These are phyloP conservation scores for Yarrowia deformans DNA, from an alignment of 805 yeast genomes.

Conservation along the genomic window DNA sequence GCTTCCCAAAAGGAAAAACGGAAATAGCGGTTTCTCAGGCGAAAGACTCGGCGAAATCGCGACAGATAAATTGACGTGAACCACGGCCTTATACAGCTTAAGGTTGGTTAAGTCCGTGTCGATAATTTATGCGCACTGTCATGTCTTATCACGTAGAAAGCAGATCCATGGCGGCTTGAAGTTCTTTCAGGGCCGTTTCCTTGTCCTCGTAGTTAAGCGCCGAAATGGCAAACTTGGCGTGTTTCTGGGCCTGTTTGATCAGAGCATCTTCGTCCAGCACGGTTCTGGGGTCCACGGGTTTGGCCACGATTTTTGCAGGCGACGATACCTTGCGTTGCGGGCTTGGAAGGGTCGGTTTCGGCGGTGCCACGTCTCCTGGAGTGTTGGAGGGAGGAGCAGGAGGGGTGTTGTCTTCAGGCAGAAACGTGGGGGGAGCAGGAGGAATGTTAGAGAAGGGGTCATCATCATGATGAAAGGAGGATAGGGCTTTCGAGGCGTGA, in stretches of 20 bases:
- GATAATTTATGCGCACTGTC: no score
- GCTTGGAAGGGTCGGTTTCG: slow-evolving; percentile 39
- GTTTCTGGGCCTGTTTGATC: slow-evolving; percentile 60
- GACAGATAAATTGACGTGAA: not conserved
- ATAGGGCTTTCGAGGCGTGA: slow-evolving; percentile 1
- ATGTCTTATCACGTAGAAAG: slow-evolving; percentile 38
- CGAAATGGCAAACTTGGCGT: slow-evolving; percentile 74
- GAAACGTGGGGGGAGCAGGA: slow-evolving; percentile 19
- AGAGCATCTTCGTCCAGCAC: slow-evolving; percentile 51
- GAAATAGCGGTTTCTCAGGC: not conserved
- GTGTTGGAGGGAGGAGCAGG: slow-evolving; percentile 36
- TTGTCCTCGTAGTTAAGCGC: slow-evolving; percentile 75
- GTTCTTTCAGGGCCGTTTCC: slow-evolving; percentile 66
- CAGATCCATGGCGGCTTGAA: slow-evolving; percentile 57
- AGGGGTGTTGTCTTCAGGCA: slow-evolving; percentile 8
- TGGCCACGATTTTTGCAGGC: slow-evolving; percentile 34
- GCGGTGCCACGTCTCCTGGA: slow-evolving; percentile 39
- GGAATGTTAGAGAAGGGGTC: slow-evolving; percentile 22
- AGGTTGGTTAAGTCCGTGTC: not conserved
- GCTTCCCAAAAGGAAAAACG: not conserved
- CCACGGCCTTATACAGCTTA: not conserved
- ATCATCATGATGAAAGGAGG: not conserved
- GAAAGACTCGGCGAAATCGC: not conserved
- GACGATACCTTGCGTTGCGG: slow-evolving; percentile 36
- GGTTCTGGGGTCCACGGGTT: slow-evolving; percentile 41